Base-by-base conservation (phyloP, 2,329 filamentous ascomycete species). In the Coniochaeta sp. region DNA sequence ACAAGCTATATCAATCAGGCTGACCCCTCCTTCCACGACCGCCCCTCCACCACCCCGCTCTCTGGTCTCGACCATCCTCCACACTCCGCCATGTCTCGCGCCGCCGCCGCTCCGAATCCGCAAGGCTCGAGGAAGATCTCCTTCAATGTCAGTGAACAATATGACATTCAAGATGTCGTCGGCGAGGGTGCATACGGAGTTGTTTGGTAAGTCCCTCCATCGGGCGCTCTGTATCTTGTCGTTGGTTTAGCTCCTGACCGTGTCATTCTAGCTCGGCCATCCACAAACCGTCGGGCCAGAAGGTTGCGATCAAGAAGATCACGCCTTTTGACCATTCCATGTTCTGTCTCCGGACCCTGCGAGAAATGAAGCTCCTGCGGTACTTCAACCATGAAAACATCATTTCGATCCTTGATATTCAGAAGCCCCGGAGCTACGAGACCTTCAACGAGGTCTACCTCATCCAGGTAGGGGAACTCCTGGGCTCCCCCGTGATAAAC, bases 301-400 rank as follows among this genome's bases (percentile, higher is more conserved):
- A 98, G 79, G 95, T 99, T 62, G 95, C 95, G 63, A 99, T 99
- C 82, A 99, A 99, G 84, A 99, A 99, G 85, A 99, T 99, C 71
- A 98, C 93, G 0, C 95, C 95, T 6, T 99, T 99, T 76, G 95
- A 99, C 72, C 95, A 98, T 75, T 96, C 92, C 73, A 97, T 97
- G 93, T 97, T 97, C 82, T 97, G 93, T 75, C 80, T 99, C 70
- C 85, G 95, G 74, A 99, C 95, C 1, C 81, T 99, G 66, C 92
- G 95, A 75, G 95, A 99, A 79, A 99, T 99, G 95, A 99, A 99
- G 85, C 83, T 99, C 61, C 81, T 99, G 70, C 86, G 95, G 70
- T 98, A 99, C 79, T 99, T 99, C 82, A 99, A 98, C 79, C 95
- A 99, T 74, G 95, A 99, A 79, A 99, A 99, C 78, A 98, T 99